phyloP scores from a whole-genome alignment of 768 basidiomycete genomes.

The Aureoboletus auriporus region DNA sequence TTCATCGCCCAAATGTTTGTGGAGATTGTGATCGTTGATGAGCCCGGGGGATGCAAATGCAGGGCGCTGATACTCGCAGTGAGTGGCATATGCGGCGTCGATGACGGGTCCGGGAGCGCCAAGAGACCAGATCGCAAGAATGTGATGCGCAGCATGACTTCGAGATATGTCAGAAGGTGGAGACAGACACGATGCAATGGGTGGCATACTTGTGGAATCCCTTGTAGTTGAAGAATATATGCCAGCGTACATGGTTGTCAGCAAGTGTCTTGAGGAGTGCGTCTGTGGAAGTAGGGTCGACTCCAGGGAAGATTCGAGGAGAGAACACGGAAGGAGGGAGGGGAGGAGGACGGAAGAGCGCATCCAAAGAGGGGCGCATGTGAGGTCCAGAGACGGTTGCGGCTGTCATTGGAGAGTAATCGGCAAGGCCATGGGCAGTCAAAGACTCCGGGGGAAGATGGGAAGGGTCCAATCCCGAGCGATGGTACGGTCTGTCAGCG shows the following conservation, averaged over 20 bases:
- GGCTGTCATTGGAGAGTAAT: conserved; percentile 20
- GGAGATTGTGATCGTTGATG: conserved; percentile 39
- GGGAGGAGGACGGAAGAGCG: conserved; percentile 21
- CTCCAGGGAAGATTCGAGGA: conserved; percentile 34
- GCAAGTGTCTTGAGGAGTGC: conserved; percentile 39
- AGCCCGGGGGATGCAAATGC: conserved; percentile 26
- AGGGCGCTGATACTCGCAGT: conserved; percentile 36
- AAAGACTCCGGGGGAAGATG: conserved; percentile 17
- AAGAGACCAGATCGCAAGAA: conserved; percentile 56
- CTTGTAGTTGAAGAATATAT: conserved; percentile 48
- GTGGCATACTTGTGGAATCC: conserved; percentile 30
- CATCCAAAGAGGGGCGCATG: conserved; percentile 11
- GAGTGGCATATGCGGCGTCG: conserved; percentile 38
- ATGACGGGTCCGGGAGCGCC: conserved; percentile 46
- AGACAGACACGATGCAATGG: conserved; percentile 3
- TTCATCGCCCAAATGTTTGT: conserved; percentile 53
- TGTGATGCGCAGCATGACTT: conserved; percentile 56
- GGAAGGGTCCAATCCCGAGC: conserved; percentile 11
- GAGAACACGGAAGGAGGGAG: conserved; percentile 29
- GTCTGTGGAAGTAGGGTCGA: conserved; percentile 35
- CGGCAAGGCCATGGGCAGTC: conserved; percentile 17
- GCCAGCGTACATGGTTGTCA: conserved; percentile 50
- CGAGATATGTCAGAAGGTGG: conserved; percentile 13
- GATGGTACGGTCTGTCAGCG: conserved; percentile 8
- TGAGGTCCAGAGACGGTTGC: conserved; percentile 6